Base-by-base conservation (phyloP, 805 yeast genomes). In the Starmera caribaea region DNA sequence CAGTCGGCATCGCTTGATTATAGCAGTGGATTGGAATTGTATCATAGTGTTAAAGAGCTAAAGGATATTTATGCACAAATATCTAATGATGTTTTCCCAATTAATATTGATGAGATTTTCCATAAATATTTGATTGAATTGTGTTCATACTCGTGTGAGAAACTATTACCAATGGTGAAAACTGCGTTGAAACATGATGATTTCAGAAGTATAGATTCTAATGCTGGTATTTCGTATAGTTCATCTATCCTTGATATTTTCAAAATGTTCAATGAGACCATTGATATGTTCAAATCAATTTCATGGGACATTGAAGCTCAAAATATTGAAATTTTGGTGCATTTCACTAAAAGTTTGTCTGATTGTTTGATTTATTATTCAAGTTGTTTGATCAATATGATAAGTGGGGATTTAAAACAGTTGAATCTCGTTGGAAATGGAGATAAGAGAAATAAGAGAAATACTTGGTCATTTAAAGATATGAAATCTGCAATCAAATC, bases 181-280 rank as follows among this genome's bases (percentile, higher is more conserved):
- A 67, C 72, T 24, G 77, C 90, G 0, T 52, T 85, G 4, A 62
- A 65, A 9, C 69, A 65, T 10, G 96, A 88, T 54, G 50, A 53
- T 1, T 78, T 80, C 55, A 61, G 66, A 38, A 76, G 80, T 0
- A 50, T 77, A 14, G 74, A 75, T 44, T 55, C 61, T 1, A 62
- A 56, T 1, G 63, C 66, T 34, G 62, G 58, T 2, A 62, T 63
- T 6, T 51, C 51, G 1, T 67, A 68, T 50, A 77, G 86, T 44
- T 63, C 75, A 2, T 82, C 90, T 0, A 83, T 81, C 1, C 53
- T 72, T 16, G 92, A 84, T 53, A 69, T 82, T 12, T 81, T 82
- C 55, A 68, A 75, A 9, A 66, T 83, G 54, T 68, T 83, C 30
- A 71, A 71, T 42, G 77, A 77, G 39, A 70, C 76, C 11, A 53